Evolutionary conservation across 1,139 yeast genomes (phyloP).

Genomic region (Blastobotrys aristatus): DNA sequence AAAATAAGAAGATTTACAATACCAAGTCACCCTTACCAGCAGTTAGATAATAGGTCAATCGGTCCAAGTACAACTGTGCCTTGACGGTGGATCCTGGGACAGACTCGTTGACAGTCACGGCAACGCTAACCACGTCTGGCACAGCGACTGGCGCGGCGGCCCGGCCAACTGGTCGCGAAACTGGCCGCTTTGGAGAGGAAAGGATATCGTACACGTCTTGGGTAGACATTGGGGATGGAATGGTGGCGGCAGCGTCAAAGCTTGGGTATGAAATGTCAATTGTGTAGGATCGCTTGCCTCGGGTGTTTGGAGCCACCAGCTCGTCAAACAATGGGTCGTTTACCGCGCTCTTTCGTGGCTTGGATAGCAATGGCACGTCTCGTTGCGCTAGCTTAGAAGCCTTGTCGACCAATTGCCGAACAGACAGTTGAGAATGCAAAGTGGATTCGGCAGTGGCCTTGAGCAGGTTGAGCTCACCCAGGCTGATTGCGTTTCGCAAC

Average conservation of each 20-base stretch:
- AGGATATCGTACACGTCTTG: conserved; percentile 46
- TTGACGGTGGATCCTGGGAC: conserved; percentile 42
- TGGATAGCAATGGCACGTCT: conserved; percentile 40
- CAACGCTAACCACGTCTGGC: conserved; percentile 35
- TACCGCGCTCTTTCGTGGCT: conserved; percentile 42
- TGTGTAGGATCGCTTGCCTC: conserved; percentile 48
- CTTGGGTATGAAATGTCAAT: conserved; percentile 50
- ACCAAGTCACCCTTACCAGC: conserved; percentile 27
- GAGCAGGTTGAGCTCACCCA: conserved; percentile 23
- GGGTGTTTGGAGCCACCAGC: conserved; percentile 41
- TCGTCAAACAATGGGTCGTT: conserved; percentile 66
- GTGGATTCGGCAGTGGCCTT: conserved; percentile 32
- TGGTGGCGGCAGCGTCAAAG: conserved; percentile 20
- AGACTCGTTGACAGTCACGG: conserved; percentile 45
- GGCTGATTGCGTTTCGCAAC: conserved; percentile 17
- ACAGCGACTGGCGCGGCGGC: conserved; percentile 23
- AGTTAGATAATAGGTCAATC: conserved; percentile 29
- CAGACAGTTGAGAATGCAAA: conserved; percentile 28
- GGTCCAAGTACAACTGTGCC: conserved; percentile 39
- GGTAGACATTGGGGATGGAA: conserved; percentile 26
- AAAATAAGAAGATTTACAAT: conserved; percentile 8
- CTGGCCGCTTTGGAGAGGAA: conserved; percentile 23
- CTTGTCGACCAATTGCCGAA: conserved; percentile 34
- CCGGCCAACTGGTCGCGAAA: conserved; percentile 25
- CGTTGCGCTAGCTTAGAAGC: conserved; percentile 39